Evolutionary conservation across 2,329 filamentous ascomycete genomes (phyloP).

Genomic region (Diaporthe destruens): DNA sequence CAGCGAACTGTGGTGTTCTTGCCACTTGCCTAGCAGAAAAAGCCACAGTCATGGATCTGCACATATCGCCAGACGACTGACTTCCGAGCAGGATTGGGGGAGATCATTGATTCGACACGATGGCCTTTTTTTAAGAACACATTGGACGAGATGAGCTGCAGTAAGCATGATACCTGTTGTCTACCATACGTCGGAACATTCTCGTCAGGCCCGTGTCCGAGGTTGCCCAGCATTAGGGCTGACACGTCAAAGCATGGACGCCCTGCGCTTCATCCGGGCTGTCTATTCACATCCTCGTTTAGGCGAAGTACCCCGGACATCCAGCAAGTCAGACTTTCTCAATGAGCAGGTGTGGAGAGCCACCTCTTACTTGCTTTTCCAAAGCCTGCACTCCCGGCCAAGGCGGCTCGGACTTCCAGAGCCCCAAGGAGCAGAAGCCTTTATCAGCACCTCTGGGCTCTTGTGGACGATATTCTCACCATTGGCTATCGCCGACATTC

Average conservation of each 20-base stretch:
- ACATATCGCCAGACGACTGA: neutral
- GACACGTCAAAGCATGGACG: constrained; percentile 22
- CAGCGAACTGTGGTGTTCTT: neutral
- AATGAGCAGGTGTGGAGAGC: neutral
- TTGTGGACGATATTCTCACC: neutral
- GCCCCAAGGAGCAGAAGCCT: constrained; percentile 7
- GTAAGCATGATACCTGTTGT: neutral
- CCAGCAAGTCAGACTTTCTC: neutral
- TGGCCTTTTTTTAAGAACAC: constrained; percentile 3
- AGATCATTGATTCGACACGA: constrained; percentile 29
- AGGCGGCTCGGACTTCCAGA: constrained; percentile 16
- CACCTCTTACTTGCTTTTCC: constrained; percentile 20
- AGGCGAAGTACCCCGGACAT: neutral
- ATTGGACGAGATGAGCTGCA: constrained; percentile 1
- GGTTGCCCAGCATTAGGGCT: constrained; percentile 38
- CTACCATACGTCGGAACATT: constrained; percentile 19
- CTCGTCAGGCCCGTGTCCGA: constrained; percentile 35
- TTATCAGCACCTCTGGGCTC: constrained; percentile 1
- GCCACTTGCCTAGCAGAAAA: neutral
- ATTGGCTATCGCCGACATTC: neutral
- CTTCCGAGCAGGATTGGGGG: neutral
- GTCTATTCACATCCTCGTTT: constrained; percentile 4
- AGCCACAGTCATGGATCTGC: neutral
- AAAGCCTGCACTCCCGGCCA: constrained; percentile 8
- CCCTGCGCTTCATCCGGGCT: constrained; percentile 7